These are phyloP conservation scores for Nissolia schottii DNA, from an alignment of 306 rosid species.

Conservation along the genomic window DNA sequence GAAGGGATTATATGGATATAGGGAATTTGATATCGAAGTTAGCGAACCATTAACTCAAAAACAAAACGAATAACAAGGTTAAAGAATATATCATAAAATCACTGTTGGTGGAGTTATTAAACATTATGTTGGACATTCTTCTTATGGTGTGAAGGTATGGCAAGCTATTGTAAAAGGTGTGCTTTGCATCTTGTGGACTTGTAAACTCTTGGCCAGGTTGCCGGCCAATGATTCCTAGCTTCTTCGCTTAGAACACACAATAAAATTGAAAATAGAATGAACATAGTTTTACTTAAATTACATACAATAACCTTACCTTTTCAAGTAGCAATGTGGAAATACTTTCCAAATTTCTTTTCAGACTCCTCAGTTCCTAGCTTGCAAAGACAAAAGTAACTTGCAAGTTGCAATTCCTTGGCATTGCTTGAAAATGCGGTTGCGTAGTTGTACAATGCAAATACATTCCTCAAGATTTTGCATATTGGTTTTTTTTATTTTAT, in stretches of 20 bases:
- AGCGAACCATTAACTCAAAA: no score
- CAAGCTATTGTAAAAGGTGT: not conserved
- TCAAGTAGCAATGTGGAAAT: not conserved
- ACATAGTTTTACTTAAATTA: no score
- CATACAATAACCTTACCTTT: no score
- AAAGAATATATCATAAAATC: no score
- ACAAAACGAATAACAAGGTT: not conserved
- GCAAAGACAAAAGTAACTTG: not conserved
- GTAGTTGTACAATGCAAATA: not conserved
- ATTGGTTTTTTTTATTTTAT: no score
- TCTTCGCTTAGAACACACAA: not conserved
- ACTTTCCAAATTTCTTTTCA: not conserved
- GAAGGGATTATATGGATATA: no score
- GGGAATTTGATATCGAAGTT: no score
- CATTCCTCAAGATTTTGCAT: not conserved
- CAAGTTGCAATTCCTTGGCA: not conserved
- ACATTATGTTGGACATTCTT: not conserved
- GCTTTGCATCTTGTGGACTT: not conserved
- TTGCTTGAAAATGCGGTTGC: not conserved
- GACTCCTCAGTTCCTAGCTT: not conserved
- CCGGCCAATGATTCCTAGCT: conserved; percentile 12
- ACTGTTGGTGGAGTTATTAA: not conserved
- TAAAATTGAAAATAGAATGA: no score
- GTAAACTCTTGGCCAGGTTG: not conserved
- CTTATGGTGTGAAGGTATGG: not conserved